A percentile compares a stretch with the other conserved stretches of the same genome.
Conservation (phyloP, 1,139 yeast genomes). For the Yamadazyma sp. region DNA sequence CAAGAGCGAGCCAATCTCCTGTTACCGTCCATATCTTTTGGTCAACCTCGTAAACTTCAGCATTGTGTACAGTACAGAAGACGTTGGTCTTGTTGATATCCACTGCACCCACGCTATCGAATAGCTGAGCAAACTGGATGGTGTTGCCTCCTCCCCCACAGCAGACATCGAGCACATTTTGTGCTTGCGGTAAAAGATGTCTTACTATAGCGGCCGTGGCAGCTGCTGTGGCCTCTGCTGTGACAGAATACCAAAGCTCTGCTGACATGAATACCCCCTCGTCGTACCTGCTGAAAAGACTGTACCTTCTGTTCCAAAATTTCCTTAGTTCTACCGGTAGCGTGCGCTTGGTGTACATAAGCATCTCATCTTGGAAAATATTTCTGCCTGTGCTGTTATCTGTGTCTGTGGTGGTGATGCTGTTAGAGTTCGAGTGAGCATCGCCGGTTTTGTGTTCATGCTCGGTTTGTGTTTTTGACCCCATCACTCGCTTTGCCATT, state of each 20-base stretch:
- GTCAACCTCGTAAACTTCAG: conserved; percentile 64
- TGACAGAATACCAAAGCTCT: conserved; percentile 88
- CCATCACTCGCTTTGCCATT: background rate
- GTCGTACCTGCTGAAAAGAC: conserved; percentile 59
- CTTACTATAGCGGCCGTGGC: conserved; percentile 59
- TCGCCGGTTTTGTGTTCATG: background rate
- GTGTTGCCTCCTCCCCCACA: conserved; percentile 97
- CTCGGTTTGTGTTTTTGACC: background rate
- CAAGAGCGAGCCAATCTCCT: conserved; percentile 59
- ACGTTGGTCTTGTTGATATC: conserved; percentile 65
- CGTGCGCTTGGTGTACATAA: conserved; percentile 40
- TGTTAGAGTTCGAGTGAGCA: no score
- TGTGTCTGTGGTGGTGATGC: background rate
- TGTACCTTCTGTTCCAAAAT: conserved; percentile 63
- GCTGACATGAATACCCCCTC: conserved; percentile 72
- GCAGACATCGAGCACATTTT: conserved; percentile 64
- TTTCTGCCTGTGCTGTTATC: background rate
- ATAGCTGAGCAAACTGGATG: conserved; percentile 71
- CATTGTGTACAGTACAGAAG: conserved; percentile 68
- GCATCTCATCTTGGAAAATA: conserved; percentile 22
- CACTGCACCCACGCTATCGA: conserved; percentile 61
- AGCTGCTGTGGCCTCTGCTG: conserved; percentile 76
- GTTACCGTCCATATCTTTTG: conserved; percentile 46
- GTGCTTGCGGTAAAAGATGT: conserved; percentile 40
- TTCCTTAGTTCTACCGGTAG: conserved; percentile 45